Percentiles rank a stretch among this genome's conserved stretches.
Evolutionary conservation across 2,329 filamentous ascomycete genomes (phyloP).

Genomic region (Celoporthe dispersa): DNA sequence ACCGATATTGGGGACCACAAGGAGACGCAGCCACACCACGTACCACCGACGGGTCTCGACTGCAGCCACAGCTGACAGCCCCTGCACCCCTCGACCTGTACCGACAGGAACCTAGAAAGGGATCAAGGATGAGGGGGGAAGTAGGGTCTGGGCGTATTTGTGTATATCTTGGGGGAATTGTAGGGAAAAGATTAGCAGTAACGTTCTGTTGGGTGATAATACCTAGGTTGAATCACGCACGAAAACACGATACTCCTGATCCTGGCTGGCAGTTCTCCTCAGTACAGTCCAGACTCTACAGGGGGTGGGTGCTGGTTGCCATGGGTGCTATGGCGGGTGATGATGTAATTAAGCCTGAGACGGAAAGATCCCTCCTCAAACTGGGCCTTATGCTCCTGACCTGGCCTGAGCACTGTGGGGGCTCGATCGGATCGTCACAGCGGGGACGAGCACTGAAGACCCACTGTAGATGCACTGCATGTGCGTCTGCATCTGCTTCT

Average conservation of each 20-base stretch:
- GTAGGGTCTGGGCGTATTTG: not conserved
- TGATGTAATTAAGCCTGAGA: conserved; percentile 18
- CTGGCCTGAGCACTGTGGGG: conserved; percentile 1
- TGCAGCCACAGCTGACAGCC: conserved; percentile 6
- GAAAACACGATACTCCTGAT: not conserved
- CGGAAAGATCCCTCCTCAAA: not conserved
- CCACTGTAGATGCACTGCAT: conserved; percentile 1
- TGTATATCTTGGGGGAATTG: not conserved
- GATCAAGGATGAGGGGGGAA: not conserved
- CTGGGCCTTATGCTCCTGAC: not conserved
- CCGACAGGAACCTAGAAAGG: not conserved
- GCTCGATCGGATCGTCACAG: not conserved
- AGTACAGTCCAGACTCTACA: not conserved
- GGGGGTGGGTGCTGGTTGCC: not conserved
- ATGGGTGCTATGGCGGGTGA: not conserved
- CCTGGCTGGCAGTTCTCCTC: not conserved
- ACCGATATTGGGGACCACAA: not conserved
- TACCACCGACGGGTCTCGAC: not conserved
- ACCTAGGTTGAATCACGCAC: not conserved
- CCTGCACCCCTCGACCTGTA: not conserved
- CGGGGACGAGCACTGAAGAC: not conserved
- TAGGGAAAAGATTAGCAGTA: not conserved
- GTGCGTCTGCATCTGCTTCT: not conserved
- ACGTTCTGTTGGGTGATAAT: not conserved
- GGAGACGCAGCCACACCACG: not conserved